Evolutionary conservation across 75 land plant genomes (phyloP).

Genomic region (Ceratopteris richardii): DNA sequence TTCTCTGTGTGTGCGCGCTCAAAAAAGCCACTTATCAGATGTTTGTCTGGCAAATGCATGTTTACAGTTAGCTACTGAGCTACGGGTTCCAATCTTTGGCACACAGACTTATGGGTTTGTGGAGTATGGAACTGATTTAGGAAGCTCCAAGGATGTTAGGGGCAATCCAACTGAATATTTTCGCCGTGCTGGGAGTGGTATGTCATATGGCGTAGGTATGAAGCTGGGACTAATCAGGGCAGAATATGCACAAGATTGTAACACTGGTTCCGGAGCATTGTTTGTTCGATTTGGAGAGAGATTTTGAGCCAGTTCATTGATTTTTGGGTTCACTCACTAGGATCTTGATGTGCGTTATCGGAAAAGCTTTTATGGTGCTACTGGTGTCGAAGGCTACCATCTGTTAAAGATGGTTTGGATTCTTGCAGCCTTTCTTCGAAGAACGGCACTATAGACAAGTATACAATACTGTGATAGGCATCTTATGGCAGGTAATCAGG

Average conservation of each 20-base stretch:
- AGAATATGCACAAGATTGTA: conserved; percentile 21
- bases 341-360: too few relatives aligned
- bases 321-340: too few relatives aligned
- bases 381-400: too few relatives aligned
- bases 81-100: conserved; percentile 17
- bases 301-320: not conserved
- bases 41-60: too few relatives aligned
- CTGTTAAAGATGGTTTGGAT: too few relatives aligned
- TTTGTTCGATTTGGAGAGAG: conserved; percentile 27
- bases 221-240: conserved; percentile 21
- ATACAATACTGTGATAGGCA: too few relatives aligned
- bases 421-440: too few relatives aligned
- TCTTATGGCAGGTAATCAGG: too few relatives aligned
- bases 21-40: too few relatives aligned
- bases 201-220: conserved; percentile 19
- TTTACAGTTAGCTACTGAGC: conserved; percentile 19
- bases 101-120: conserved; percentile 18
- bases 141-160: conserved; percentile 5
- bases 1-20: too few relatives aligned
- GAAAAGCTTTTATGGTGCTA: too few relatives aligned
- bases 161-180: conserved; percentile 4
- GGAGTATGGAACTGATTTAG: conserved; percentile 21
- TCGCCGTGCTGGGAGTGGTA: conserved; percentile 12
- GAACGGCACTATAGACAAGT: too few relatives aligned
- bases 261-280: conserved; percentile 15